Evolutionary conservation across 345 rosid species (phyloP), one percentile per base, ranked within the genome.

Genomic region (Bruguiera parviflora): DNA sequence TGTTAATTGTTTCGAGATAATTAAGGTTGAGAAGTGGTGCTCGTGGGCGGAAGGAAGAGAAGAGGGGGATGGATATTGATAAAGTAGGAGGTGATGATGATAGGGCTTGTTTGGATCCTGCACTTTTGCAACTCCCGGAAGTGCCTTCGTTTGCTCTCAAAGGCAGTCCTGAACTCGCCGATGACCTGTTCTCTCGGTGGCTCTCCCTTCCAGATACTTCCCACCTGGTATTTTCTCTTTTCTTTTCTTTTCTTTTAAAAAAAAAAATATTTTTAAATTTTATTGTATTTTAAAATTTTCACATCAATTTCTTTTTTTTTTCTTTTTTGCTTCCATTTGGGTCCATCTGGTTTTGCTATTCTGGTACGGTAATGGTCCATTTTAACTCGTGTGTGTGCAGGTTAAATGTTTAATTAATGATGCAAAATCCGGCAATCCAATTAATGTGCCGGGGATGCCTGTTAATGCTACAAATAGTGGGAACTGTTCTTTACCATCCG

Each of bases 121-220:
- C 85, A 70, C 74, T 89, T 33, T 79, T 93, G 84, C 89, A 90
- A 85, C 89, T 87, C 55, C 88, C 85, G 2, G 91, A 86, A 69
- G 77, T 85, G 20, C 86, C 96, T 75, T 84, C 92, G 8, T 66
- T 68, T 43, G 82, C 80, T 59, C 82, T 88, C 31, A 87, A 85
- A 77, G 57, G 82, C 9, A 81, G 76, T 56, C 79, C 84, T 70
- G 82, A 82, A 58, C 75, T 86, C 43, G 87, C 86, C 22, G 88
- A 90, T 58, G 77, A 74, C 53, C 76, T 91, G 76, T 91, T 87
- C 83, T 84, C 87, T 32, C 91, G 81, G 78, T 93, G 98, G 97
- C 94, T 91, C 75, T 89, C 98, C 16, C 88, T 88, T 5, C 92
- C 94, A 3, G 89, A 86, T 20, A 85, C 94, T 60, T 62, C 37